phyloP scores from a whole-genome alignment of 75 land plant genomes.

The Larix kaempferi region DNA sequence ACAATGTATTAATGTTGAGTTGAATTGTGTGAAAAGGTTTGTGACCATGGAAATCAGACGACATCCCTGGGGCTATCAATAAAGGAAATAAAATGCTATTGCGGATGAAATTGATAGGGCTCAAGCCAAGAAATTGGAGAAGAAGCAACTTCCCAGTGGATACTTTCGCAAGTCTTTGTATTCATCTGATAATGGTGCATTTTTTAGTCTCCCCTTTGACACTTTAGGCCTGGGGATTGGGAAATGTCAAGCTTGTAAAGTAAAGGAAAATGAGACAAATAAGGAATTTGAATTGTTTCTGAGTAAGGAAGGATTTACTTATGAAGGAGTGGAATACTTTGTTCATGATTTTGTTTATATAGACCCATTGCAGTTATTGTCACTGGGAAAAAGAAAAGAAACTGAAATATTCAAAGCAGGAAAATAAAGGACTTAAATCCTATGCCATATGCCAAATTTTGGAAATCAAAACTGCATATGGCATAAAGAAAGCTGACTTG shows the following conservation, averaged over 20 bases:
- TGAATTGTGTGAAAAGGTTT: slow-evolving; percentile 42
- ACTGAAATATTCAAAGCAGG: slow-evolving; percentile 55
- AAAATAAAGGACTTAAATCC: slow-evolving; percentile 61
- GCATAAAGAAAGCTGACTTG: slow-evolving; percentile 20
- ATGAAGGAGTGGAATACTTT: slow-evolving; percentile 48
- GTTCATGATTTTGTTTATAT: slow-evolving; percentile 74
- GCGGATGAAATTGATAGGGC: slow-evolving; percentile 50
- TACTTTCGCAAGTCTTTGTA: slow-evolving; percentile 75
- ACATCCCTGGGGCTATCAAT: slow-evolving; percentile 58
- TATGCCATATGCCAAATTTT: slow-evolving; percentile 75
- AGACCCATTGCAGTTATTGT: slow-evolving; percentile 24
- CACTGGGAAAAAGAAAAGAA: slow-evolving; percentile 21
- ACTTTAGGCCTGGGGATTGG: slow-evolving; percentile 73
- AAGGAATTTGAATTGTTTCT: slow-evolving; percentile 15
- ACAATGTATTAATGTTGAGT: slow-evolving; percentile 58
- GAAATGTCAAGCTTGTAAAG: slow-evolving; percentile 53
- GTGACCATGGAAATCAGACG: slow-evolving; percentile 43
- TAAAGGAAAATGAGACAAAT: neutral
- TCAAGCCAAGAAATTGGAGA: slow-evolving; percentile 67
- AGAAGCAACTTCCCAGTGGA: slow-evolving; percentile 64
- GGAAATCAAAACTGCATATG: slow-evolving; percentile 33
- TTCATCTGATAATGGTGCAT: slow-evolving; percentile 85
- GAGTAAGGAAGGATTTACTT: slow-evolving; percentile 27
- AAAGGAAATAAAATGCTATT: slow-evolving; percentile 56
- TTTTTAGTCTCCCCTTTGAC: slow-evolving; percentile 51